Percentiles rank a stretch among this genome's conserved stretches.
Conservation (phyloP, 164 flowering plant genomes). For the Vitis rotundifolia region DNA sequence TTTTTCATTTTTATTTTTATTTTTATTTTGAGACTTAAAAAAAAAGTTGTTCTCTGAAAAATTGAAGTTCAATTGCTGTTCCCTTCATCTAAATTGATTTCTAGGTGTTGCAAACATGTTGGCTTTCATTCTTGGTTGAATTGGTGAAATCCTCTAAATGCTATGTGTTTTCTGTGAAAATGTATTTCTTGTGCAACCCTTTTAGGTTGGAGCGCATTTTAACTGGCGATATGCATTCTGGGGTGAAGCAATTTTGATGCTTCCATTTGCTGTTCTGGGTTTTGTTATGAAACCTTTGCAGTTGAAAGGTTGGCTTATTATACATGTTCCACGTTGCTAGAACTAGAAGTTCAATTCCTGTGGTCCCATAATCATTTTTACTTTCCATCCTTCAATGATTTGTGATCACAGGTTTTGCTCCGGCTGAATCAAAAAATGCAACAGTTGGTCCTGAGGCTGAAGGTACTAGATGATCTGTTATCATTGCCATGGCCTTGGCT, state of each 20-base stretch:
- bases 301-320: conserved; percentile 51
- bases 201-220: conserved; percentile 65
- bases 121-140: too few relatives aligned
- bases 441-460: conserved; percentile 23
- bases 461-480: conserved; percentile 26
- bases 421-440: conserved; percentile 41
- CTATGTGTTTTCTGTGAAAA: too few relatives aligned
- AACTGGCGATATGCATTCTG: conserved; percentile 77
- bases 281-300: conserved; percentile 71
- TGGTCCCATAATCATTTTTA: conserved; percentile 2
- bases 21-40: too few relatives aligned
- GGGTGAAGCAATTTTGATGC: conserved; percentile 66
- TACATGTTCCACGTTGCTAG: background rate
- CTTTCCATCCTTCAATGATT: background rate
- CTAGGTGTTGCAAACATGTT: too few relatives aligned
- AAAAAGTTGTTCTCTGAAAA: too few relatives aligned
- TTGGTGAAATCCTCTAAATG: too few relatives aligned
- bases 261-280: conserved; percentile 76
- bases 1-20: too few relatives aligned
- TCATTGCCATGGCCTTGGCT: too few relatives aligned
- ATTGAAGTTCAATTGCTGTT: too few relatives aligned
- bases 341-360: background rate
- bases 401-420: conserved; percentile 60
- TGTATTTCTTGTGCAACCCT: too few relatives aligned
- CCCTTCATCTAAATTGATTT: too few relatives aligned